A percentile compares a stretch with the other conserved stretches of the same genome.
These are phyloP conservation scores for Pseudovirgaria hyperparasitica DNA, from an alignment of 2,329 filamentous ascomycete genomes.

Conservation along the genomic window DNA sequence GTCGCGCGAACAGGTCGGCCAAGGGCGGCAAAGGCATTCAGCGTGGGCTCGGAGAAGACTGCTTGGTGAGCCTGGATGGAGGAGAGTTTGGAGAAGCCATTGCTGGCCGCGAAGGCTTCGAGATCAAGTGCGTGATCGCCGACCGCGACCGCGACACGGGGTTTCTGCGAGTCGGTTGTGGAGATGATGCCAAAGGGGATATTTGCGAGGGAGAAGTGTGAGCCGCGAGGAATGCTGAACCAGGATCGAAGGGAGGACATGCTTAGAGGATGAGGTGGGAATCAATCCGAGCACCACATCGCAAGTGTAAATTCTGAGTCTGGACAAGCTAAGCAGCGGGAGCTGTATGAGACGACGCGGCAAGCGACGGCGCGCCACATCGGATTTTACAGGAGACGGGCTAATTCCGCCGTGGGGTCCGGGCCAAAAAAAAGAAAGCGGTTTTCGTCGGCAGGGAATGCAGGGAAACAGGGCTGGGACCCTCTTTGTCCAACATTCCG, in stretches of 20 bases:
- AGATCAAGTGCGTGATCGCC: slow-evolving; percentile 62
- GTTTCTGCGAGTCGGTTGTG: slow-evolving; percentile 41
- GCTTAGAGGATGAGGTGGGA: slow-evolving; percentile 1
- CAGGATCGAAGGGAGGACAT: slow-evolving; percentile 36
- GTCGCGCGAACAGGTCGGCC: slow-evolving; percentile 54
- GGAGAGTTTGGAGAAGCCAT: slow-evolving; percentile 48
- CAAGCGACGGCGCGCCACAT: no score
- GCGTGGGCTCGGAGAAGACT: slow-evolving; percentile 51
- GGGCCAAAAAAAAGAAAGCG: no score
- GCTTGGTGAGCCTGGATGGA: slow-evolving; percentile 43
- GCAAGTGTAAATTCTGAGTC: background rate
- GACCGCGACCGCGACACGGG: slow-evolving; percentile 57
- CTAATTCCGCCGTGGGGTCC: no score
- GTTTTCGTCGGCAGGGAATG: no score
- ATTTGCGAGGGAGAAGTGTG: slow-evolving; percentile 65
- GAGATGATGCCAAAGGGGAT: slow-evolving; percentile 77
- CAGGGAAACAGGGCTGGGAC: no score
- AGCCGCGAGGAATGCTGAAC: slow-evolving; percentile 46
- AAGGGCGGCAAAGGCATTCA: slow-evolving; percentile 63
- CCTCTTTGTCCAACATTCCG: no score
- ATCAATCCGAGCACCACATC: slow-evolving; percentile 1
- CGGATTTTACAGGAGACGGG: no score
- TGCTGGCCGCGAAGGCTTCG: slow-evolving; percentile 43
- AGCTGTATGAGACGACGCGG: background rate
- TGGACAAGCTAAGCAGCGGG: slow-evolving; percentile 4